Conservation (phyloP, 1,284 basidiomycete genomes). For the Peniophora sp. region DNA sequence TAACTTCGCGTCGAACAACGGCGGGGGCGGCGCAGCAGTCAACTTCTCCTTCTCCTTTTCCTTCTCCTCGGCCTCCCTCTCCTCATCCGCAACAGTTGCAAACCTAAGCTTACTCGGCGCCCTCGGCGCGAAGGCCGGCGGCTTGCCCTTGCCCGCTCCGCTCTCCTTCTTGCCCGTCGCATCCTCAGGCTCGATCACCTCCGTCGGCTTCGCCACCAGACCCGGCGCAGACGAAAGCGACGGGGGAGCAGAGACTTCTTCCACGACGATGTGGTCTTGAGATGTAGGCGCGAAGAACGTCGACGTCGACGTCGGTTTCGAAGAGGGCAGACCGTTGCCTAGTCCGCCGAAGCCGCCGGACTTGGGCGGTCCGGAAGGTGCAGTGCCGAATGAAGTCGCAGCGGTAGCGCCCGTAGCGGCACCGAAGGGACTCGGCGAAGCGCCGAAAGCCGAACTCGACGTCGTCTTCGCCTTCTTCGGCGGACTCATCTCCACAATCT, state of each 20-base stretch:
- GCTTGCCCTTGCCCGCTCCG: slow-evolving; percentile 37
- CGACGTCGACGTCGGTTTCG: too few relatives aligned
- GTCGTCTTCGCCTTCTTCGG: not conserved
- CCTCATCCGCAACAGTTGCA: slow-evolving; percentile 11
- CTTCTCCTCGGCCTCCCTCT: not conserved
- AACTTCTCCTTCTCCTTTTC: not conserved
- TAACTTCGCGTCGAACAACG: not conserved
- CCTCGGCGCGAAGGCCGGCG: slow-evolving; percentile 10
- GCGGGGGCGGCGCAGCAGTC: not conserved
- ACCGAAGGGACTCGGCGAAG: too few relatives aligned
- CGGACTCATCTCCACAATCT: slow-evolving; percentile 12
- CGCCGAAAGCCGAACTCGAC: not conserved
- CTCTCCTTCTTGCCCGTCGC: not conserved
- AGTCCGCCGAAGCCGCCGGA: too few relatives aligned
- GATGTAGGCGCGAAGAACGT: not conserved
- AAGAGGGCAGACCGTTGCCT: not conserved
- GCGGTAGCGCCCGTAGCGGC: too few relatives aligned
- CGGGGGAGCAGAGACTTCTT: slow-evolving; percentile 1
- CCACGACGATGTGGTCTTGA: not conserved
- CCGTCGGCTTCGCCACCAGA: slow-evolving; percentile 22
- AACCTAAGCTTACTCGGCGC: slow-evolving; percentile 4
- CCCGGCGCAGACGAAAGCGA: slow-evolving; percentile 3
- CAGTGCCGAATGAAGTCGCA: too few relatives aligned
- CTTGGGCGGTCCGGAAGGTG: too few relatives aligned
- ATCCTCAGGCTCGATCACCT: slow-evolving; percentile 33